Evolutionary conservation across 192 early-diverging fungal genomes (phyloP), one percentile per base, ranked within the genome.

Genomic region (Gonapodya sp.): DNA sequence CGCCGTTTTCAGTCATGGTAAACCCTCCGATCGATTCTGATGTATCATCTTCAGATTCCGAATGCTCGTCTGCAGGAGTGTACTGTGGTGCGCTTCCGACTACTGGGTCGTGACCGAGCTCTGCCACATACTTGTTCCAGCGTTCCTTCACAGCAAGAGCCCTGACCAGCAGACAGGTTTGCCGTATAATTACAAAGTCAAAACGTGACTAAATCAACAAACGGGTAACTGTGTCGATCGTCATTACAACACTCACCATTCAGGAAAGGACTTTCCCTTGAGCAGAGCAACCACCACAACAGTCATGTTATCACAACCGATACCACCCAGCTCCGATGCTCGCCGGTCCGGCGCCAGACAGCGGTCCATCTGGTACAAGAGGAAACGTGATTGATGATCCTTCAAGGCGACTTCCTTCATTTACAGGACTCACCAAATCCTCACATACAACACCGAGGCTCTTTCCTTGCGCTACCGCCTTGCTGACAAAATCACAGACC

Each of bases 231-330:
- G n/a, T n/a, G 84, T 81, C 81, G 2, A 78, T 86, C 78, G 85
- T 84, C 30, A 85, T 82, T 84, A n/a, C 80, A 80, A 35, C 81
- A 77, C 14, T 79, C 35, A 0, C 97, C 97, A 99, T 84, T 95
- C 89, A 1, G 94, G 91, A 75, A 88, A 87, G 36, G 88, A 89
- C 81, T 88, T 91, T 36, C 94, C 95, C 78, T 94, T 89, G 81
- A 98, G 88, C 64, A 97, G 84, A 1, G 89, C 98, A 2, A 96
- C 91, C 36, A 99, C 94, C 33, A 98, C 86, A 18, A 98, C 92
- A 0, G 98, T 98, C 98, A 99, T 99, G 87, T 99, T 99, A 86
- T 99, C 98, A 86, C 97, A 99, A 30, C 98, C 98, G 72, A 99
- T 91, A 32, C 94, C 94, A 77, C 93, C 94, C 79, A 95, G 86